phyloP scores from a whole-genome alignment of 1,139 yeast genomes.

The Candida buenavistaensis region DNA sequence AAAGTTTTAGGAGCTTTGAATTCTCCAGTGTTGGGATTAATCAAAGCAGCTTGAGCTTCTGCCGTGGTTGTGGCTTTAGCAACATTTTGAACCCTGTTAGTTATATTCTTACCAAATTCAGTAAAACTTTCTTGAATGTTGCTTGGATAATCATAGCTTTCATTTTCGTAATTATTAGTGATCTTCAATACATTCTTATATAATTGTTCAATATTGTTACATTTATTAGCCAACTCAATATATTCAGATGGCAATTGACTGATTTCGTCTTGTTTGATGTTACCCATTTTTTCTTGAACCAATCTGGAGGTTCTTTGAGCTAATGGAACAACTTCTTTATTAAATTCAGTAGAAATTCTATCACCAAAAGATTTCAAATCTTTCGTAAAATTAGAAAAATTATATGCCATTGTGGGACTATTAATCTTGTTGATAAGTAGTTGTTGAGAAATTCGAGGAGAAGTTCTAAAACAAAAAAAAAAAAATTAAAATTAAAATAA shows the following conservation, averaged over 20 bases:
- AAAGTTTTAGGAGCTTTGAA: conserved; percentile 75
- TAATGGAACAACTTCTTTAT: conserved; percentile 53
- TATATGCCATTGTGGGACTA: conserved; percentile 39
- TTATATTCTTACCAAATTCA: conserved; percentile 69
- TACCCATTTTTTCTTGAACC: conserved; percentile 78
- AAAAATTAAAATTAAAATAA: no score
- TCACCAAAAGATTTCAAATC: conserved; percentile 43
- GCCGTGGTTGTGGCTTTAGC: conserved; percentile 76
- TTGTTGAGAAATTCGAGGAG: not conserved
- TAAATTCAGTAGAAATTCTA: conserved; percentile 41
- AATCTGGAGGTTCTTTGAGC: conserved; percentile 82
- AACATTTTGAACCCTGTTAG: conserved; percentile 65
- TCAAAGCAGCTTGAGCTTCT: conserved; percentile 79
- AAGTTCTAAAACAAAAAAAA: not conserved
- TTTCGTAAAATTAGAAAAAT: conserved; percentile 42
- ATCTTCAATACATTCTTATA: conserved; percentile 74
- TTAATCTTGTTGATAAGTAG: conserved; percentile 1
- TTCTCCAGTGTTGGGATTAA: conserved; percentile 54
- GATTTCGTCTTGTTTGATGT: conserved; percentile 64
- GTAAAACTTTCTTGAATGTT: conserved; percentile 70
- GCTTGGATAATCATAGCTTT: conserved; percentile 85
- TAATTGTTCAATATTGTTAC: conserved; percentile 72
- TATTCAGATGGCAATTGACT: conserved; percentile 86
- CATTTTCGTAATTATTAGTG: conserved; percentile 70
- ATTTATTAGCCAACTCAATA: conserved; percentile 68